Percentiles rank a stretch among this genome's conserved stretches.
Evolutionary conservation across 495 filamentous ascomycete species (phyloP).

Genomic region (Beverwykella pulmonaria): DNA sequence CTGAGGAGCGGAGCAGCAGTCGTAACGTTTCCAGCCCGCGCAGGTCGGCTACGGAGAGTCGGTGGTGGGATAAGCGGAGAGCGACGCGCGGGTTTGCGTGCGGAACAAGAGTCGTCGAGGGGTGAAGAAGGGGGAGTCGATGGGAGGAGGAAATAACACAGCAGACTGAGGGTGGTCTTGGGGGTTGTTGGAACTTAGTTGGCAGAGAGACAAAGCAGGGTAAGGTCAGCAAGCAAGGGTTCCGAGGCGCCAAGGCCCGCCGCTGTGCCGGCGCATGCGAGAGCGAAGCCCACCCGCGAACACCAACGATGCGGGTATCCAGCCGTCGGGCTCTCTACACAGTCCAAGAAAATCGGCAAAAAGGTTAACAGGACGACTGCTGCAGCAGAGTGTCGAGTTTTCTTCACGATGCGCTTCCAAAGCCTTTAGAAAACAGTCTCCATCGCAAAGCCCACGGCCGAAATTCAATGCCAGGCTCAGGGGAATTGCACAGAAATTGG

Average conservation of each 20-base stretch:
- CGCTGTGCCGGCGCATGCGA: slow-evolving; percentile 25
- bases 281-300: background rate
- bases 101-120: slow-evolving; percentile 12
- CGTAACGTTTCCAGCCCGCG: background rate
- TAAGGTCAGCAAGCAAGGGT: slow-evolving; percentile 23
- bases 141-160: background rate
- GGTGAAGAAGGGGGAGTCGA: slow-evolving; percentile 20
- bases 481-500: slow-evolving; percentile 31
- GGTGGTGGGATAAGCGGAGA: slow-evolving; percentile 5
- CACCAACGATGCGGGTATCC: slow-evolving; percentile 3
- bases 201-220: slow-evolving; percentile 33
- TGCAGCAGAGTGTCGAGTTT: background rate
- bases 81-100: background rate
- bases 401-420: background rate
- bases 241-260: background rate
- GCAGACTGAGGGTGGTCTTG: slow-evolving; percentile 5
- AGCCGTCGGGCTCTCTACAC: background rate
- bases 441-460: background rate
- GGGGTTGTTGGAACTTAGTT: slow-evolving; percentile 12
- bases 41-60: background rate
- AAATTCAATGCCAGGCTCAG: background rate
- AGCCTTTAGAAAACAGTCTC: background rate
- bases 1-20: slow-evolving; percentile 7
- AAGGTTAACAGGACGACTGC: background rate
- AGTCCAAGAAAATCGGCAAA: background rate